Evolutionary conservation across 2,329 filamentous ascomycete genomes (phyloP), one percentile per base, ranked within the genome.

Genomic region (Penicillium concentricum): DNA sequence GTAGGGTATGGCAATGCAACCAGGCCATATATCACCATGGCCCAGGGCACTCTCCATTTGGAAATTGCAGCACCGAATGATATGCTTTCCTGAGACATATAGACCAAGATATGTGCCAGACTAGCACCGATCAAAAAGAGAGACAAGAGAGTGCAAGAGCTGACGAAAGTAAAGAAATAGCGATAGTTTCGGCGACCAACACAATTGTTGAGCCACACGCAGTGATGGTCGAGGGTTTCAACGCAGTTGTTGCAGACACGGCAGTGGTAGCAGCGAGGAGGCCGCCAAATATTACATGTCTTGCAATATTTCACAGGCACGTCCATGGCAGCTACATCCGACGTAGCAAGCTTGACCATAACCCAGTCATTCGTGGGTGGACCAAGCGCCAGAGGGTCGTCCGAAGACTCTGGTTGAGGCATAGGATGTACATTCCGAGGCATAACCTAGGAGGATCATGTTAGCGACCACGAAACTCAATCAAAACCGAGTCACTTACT

Each of bases 141-240:
- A 0, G 87, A 84, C 18, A 97, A 81, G 34, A 97, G 64, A 0
- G 91, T 91, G n/a, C 85, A 86, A 15, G 88, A 86, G 52, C 85
- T 86, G 62, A 99, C 87, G 74, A 97, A 99, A 12, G 89, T 84
- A 73, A 97, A 97, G 76, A 99, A 99, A 75, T 93, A 97, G 61
- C 94, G 91, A 77, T 99, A 99, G 77, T 99, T 99, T 67, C 94
- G 90, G 63, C 93, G 88, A 42, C 94, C 94, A 48, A 99, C 89
- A 67, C 94, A 99, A 74, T 99, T 99, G 78, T 99, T 99, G 61
- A 99, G 84, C 94, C 94, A 99, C 16, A 97, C 92, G 69, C 94
- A 99, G 76, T 99, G 94, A 70, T 99, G 94, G 70, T 99, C 94
- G 65, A 97, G 91, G 0, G 92, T 96, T 75, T 99, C 94, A 58